These are phyloP conservation scores for Annulohypoxylon truncatum DNA, from an alignment of 2,329 filamentous ascomycete species.

Conservation along the genomic window DNA sequence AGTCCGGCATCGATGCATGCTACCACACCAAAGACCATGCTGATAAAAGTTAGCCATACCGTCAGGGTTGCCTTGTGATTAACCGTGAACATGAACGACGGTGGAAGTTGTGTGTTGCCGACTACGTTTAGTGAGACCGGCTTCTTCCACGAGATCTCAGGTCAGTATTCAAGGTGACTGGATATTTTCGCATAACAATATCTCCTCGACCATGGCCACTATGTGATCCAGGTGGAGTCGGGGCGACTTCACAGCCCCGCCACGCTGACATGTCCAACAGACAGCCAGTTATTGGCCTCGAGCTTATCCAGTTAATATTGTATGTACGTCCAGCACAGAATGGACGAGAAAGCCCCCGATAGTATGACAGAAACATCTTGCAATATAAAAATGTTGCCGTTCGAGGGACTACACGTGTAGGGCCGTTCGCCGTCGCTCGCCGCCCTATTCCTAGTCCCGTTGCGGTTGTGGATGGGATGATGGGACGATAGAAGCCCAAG, in stretches of 20 bases:
- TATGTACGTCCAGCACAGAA: conserved; percentile 35
- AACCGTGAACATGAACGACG: background rate
- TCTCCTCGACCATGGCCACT: conserved; percentile 24
- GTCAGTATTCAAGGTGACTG: conserved; percentile 21
- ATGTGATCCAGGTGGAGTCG: conserved; percentile 37
- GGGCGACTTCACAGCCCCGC: conserved; percentile 39
- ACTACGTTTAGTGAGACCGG: conserved; percentile 23
- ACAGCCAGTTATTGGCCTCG: conserved; percentile 32
- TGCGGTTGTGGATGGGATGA: conserved; percentile 30
- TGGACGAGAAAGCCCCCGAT: conserved; percentile 35
- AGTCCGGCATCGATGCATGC: conserved; percentile 35
- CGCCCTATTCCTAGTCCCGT: conserved; percentile 16
- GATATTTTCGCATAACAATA: conserved; percentile 38
- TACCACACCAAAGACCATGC: conserved; percentile 40
- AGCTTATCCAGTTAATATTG: conserved; percentile 23
- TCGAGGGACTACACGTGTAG: conserved; percentile 38
- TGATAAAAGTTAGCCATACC: conserved; percentile 26
- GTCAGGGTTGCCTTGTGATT: conserved; percentile 29
- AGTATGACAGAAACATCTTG: conserved; percentile 22
- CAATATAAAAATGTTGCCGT: conserved; percentile 34
- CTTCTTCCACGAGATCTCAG: conserved; percentile 20
- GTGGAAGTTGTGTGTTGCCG: conserved; percentile 9
- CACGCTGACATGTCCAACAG: conserved; percentile 42
- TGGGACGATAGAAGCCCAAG: conserved; percentile 36
- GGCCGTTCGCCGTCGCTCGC: conserved; percentile 21